Evolutionary conservation across 176 grass and related monocot species (phyloP).

Genomic region (Lolium rigidum): DNA sequence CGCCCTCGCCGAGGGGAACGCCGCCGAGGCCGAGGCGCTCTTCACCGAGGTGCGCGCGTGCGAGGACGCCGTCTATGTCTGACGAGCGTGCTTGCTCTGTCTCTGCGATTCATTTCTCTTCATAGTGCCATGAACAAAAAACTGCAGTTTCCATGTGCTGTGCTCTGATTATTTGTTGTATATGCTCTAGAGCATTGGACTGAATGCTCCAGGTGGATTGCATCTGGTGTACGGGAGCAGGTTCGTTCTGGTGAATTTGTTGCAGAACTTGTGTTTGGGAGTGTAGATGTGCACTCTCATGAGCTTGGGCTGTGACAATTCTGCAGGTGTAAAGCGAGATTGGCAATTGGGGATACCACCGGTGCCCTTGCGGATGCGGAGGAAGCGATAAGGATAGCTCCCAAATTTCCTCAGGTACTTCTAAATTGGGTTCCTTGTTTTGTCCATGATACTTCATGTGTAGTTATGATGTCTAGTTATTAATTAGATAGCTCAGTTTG

Average conservation of each 20-base stretch:
- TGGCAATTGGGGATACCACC: constrained; percentile 51
- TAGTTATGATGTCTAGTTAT: neutral
- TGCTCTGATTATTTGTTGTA: constrained; percentile 5
- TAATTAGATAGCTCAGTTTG: neutral
- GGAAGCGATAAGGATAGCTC: constrained; percentile 65
- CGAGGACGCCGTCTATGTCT: neutral
- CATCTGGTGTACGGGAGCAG: constrained; percentile 77
- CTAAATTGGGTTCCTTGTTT: neutral
- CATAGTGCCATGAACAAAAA: neutral
- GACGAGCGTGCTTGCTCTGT: neutral
- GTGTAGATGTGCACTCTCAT: neutral
- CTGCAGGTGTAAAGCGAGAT: constrained; percentile 73
- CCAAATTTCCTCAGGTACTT: constrained; percentile 58
- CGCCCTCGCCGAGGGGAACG: constrained; percentile 53
- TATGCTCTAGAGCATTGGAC: constrained; percentile 55
- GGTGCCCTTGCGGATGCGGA: constrained; percentile 67
- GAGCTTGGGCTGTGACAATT: constrained; percentile 9
- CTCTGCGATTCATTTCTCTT: neutral
- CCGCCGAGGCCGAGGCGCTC: constrained; percentile 28
- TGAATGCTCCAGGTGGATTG: constrained; percentile 61
- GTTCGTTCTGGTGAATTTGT: constrained; percentile 22
- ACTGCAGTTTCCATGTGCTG: neutral
- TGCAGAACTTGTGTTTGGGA: neutral
- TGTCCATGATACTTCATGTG: neutral
- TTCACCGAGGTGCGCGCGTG: constrained; percentile 61